Evolutionary conservation across 2,329 filamentous ascomycete genomes (phyloP), one percentile per base, ranked within the genome.

Genomic region (Fusarium solani-melongenae): DNA sequence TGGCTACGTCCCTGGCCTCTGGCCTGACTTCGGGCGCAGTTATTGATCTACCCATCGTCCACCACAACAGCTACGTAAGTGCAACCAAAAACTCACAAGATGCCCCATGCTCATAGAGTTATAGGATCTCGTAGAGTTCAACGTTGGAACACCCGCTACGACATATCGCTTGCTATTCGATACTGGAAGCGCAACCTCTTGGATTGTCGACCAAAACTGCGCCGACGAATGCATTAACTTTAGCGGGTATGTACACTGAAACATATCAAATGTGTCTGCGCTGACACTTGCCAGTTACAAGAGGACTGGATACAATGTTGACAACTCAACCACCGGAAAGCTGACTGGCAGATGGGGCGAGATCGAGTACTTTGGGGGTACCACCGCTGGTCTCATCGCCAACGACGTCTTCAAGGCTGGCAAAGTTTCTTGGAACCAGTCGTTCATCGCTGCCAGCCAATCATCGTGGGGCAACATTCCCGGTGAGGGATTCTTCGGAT

Each of bases 401-500:
- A 63, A 67, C 31, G 82, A 83, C 34, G 51, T 68, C 2, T 81
- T 81, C 69, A 66, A 64, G 4, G 33, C 70, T 15, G 74, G 70
- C 14, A 65, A 69, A 10, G 20, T 69, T 0, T 68, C 65, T 7
- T 83, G 81, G 81, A 71, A 69, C 8, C 80, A 81, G 72, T 72
- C 74, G 20, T 82, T 82, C 67, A 71, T 83, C 33, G 72, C 77
- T 4, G 79, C 77, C 39, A 78, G 78, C 66, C 61, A 76, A 65
- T 78, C 66, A 58, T 75, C 73, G n/a, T 83, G 80, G 81, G 62
- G 65, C 1, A 72, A 72, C 27, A 71, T 79, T 20, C 75, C 82
- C 0, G 78, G 75, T 6, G 81, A 83, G 60, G 82, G 82, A 31
- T 82, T 83, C 72, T 66, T 83, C 29, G 82, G 82, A 3, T 71